A percentile compares a stretch with the other conserved stretches of the same genome.
phyloP scores from a whole-genome alignment of 805 yeast species.

The Zygoascus ofunaensis region DNA sequence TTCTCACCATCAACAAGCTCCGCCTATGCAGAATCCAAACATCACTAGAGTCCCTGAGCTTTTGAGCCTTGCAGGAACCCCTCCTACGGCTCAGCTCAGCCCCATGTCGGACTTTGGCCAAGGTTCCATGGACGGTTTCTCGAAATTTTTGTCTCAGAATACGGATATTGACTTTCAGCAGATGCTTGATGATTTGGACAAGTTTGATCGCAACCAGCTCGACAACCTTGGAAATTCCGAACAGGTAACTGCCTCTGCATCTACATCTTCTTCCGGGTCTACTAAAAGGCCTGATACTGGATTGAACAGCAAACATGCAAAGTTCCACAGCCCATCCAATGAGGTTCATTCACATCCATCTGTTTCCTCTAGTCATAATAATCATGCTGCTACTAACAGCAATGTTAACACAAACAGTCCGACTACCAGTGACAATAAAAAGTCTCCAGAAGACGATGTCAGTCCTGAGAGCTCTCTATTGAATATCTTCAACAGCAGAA shows the following conservation, averaged over 20 bases:
- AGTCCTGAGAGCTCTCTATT: background rate
- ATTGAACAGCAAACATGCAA: too few species aligned
- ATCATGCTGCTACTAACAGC: background rate
- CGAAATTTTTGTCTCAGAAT: background rate
- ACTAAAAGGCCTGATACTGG: background rate
- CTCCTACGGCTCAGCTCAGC: background rate
- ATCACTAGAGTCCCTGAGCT: background rate
- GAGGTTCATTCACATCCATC: background rate
- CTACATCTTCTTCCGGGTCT: too few species aligned
- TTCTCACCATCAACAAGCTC: background rate
- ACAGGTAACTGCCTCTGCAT: too few species aligned
- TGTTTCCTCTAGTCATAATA: background rate
- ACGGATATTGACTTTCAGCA: background rate
- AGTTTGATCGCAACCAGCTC: background rate
- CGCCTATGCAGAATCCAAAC: background rate
- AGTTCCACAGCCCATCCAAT: too few species aligned
- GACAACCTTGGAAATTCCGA: background rate
- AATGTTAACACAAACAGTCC: background rate
- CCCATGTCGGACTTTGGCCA: background rate
- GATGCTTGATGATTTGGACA: background rate
- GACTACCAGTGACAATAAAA: background rate
- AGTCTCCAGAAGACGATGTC: background rate
- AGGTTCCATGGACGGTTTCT: background rate
- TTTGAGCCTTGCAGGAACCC: background rate
- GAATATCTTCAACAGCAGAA: slow-evolving; percentile 1